Base-by-base conservation (phyloP, 1,284 basidiomycete genomes). In the Rhodotorula sp. region DNA sequence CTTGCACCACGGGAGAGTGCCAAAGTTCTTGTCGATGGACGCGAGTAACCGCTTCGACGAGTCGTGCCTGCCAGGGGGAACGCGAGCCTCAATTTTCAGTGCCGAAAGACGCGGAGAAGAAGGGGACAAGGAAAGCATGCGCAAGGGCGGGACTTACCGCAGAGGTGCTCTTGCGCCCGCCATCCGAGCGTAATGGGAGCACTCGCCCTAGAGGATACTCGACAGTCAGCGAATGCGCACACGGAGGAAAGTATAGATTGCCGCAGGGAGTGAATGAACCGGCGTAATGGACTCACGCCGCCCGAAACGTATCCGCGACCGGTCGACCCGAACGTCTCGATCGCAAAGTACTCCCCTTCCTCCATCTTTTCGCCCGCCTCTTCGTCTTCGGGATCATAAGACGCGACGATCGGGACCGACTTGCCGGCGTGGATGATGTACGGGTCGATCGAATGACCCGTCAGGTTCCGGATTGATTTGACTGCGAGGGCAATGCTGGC, bases 331-430 rank as follows among this genome's bases (percentile, higher is more conserved):
- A 99, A 99, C 0, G 97, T 99, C 83, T 99, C 97, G 74, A 99
- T 97, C 21, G 97, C 97, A 81, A 94, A 99, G 82, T 97, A 97
- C 80, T 99, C 97, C 51, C 94, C 96, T 83, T 99, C 97, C 81
- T 99, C 97, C 97, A 99, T 99, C 84, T 93, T 97, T 29, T 91
- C 93, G 79, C 89, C 86, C 75, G 79, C 75, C 74, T 89, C 86
- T 73, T 80, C 71, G 73, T 91, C 93, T 82, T 91, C 68, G 39
- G 72, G 67, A 23, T 51, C 65, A 43, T 47, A 34, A 5, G 66
- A 59, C 14, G 63, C 92, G 58, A 98, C 92, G 68, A 98, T 88
- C 58, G 92, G 87, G 0, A 99, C 90, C 0, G 90, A 92, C 83
- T 99, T 99, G 67, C 84, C 84, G 47, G 83, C 91, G 80, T 97